A percentile compares a stretch with the other conserved stretches of the same genome.
Conservation (phyloP, 768 basidiomycete genomes). For the Candolleomyces efflorescens region DNA sequence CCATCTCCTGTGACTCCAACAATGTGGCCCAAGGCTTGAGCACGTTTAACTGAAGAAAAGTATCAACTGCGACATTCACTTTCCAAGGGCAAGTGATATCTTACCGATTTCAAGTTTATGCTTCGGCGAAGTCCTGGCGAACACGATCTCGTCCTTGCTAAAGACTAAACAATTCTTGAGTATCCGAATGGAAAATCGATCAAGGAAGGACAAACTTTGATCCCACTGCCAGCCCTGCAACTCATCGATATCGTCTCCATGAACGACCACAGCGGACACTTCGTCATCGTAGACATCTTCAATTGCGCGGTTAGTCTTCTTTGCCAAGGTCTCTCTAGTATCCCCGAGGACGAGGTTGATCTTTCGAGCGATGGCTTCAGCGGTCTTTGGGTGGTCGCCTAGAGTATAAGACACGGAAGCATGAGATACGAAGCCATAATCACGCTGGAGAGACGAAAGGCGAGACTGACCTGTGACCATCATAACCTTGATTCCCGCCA, state of each 20-base stretch:
- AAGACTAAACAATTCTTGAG: too few species aligned
- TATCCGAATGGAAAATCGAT: not conserved
- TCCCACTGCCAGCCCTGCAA: slow-evolving; percentile 75
- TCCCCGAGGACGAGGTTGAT: slow-evolving; percentile 68
- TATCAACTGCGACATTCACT: slow-evolving; percentile 1
- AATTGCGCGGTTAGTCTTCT: slow-evolving; percentile 47
- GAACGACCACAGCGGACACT: slow-evolving; percentile 60
- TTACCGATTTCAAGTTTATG: slow-evolving; percentile 71
- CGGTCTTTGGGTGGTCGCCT: slow-evolving; percentile 72
- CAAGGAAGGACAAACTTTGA: slow-evolving; percentile 42
- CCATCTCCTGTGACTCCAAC: slow-evolving; percentile 76
- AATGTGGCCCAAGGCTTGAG: slow-evolving; percentile 66
- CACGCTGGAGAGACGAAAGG: not conserved
- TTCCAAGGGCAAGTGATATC: too few species aligned
- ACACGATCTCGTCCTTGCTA: slow-evolving; percentile 64
- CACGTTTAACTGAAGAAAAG: slow-evolving; percentile 51
- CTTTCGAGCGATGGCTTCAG: slow-evolving; percentile 70
- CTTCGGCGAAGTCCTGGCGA: slow-evolving; percentile 67
- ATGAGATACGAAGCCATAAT: not conserved
- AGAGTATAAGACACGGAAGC: not conserved
- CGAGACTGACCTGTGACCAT: slow-evolving; percentile 58
- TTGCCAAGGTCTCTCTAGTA: slow-evolving; percentile 56
- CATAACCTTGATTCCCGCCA: slow-evolving; percentile 73
- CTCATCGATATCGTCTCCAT: slow-evolving; percentile 63
- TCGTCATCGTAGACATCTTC: slow-evolving; percentile 68